Conservation (phyloP, 108 stramenopile species). For the Asterionellopsis glacialis region DNA sequence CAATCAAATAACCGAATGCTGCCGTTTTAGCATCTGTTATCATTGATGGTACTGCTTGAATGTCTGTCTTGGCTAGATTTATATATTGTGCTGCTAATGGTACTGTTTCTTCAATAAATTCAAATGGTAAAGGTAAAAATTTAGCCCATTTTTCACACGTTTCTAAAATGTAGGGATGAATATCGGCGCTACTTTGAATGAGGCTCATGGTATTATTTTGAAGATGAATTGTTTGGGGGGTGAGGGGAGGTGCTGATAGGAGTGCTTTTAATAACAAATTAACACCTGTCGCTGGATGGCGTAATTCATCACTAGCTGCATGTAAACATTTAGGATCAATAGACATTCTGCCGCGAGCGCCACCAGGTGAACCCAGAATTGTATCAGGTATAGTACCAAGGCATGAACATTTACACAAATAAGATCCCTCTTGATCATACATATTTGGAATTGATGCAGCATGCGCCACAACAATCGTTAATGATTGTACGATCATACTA, state of each 20-base stretch:
- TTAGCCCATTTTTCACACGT: conserved; percentile 67
- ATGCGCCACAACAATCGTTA: conserved; percentile 7
- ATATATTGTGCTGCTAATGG: conserved; percentile 18
- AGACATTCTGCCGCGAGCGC: conserved; percentile 51
- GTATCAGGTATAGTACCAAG: conserved; percentile 62
- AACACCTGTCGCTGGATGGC: conserved; percentile 41
- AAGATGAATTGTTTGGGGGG: neutral
- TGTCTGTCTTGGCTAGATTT: conserved; percentile 12
- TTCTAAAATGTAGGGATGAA: conserved; percentile 10
- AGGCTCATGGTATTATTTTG: neutral
- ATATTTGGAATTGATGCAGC: neutral
- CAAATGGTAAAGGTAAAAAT: conserved; percentile 52
- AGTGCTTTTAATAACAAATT: conserved; percentile 39
- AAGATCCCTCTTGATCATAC: conserved; percentile 13
- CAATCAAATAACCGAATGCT: conserved; percentile 51
- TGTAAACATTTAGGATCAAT: conserved; percentile 67
- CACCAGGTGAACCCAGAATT: conserved; percentile 52
- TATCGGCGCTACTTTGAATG: conserved; percentile 7
- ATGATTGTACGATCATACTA: conserved; percentile 36
- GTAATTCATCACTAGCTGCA: conserved; percentile 59
- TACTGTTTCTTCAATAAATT: conserved; percentile 33
- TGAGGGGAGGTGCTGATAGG: neutral
- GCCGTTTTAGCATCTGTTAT: conserved; percentile 19
- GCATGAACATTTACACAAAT: conserved; percentile 30
- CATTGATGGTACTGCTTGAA: neutral